These are phyloP conservation scores for Calonectria leucothoes DNA, from an alignment of 2,329 filamentous ascomycete species.

Conservation along the genomic window DNA sequence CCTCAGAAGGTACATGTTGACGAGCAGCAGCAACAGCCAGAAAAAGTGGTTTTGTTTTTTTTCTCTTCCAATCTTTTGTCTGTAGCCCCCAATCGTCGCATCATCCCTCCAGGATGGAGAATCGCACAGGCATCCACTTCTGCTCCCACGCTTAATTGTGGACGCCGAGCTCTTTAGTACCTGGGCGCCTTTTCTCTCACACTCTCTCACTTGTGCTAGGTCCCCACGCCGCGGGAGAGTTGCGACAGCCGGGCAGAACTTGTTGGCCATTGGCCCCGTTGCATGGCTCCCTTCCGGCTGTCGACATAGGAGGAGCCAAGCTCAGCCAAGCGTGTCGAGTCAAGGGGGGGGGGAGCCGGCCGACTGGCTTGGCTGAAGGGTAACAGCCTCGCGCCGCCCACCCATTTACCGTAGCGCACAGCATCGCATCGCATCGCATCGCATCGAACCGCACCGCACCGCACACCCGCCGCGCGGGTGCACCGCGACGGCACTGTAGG, in stretches of 20 bases:
- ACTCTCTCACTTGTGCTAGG: background rate
- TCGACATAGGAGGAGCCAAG: background rate
- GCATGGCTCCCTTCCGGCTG: background rate
- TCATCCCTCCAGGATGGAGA: conserved; percentile 12
- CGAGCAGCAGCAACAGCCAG: conserved; percentile 6
- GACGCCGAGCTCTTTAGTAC: conserved; percentile 1
- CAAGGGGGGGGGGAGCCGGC: background rate
- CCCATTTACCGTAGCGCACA: background rate
- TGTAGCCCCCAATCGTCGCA: conserved; percentile 18
- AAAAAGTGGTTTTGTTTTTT: conserved; percentile 19
- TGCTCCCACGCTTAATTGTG: conserved; percentile 15
- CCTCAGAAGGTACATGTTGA: background rate
- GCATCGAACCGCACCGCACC: conserved; percentile 15
- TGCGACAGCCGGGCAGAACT: background rate
- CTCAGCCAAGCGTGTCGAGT: conserved; percentile 6
- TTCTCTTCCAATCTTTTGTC: conserved; percentile 5
- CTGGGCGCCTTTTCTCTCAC: background rate
- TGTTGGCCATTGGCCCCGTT: background rate
- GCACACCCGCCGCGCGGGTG: conserved; percentile 5
- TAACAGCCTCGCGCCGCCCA: conserved; percentile 11
- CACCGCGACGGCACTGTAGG: conserved; percentile 8
- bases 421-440: background rate
- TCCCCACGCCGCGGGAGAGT: conserved; percentile 3
- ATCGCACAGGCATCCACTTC: conserved; percentile 9
- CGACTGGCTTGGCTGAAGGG: background rate